These are phyloP conservation scores for Mangifera indica DNA, from an alignment of 345 rosid genomes.

Conservation along the genomic window DNA sequence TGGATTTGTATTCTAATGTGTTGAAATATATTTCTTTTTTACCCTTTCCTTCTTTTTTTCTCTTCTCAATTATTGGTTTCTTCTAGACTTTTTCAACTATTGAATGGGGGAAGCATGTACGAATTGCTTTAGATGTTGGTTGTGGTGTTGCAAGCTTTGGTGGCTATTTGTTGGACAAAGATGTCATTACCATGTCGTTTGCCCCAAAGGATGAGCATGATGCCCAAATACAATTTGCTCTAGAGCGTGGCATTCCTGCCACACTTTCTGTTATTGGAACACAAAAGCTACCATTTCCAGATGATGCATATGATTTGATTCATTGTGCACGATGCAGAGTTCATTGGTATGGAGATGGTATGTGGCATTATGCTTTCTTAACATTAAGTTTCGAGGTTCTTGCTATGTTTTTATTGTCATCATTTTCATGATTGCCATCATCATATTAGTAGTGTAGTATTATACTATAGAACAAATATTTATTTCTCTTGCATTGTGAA, in stretches of 20 bases:
- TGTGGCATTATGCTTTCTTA: neutral
- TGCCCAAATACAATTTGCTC: slow-evolving; percentile 96
- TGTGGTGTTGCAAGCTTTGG: slow-evolving; percentile 97
- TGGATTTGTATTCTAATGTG: neutral
- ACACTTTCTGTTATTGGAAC: slow-evolving; percentile 86
- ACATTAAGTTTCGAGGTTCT: slow-evolving; percentile 1
- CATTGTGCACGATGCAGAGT: slow-evolving; percentile 98
- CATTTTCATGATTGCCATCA: neutral
- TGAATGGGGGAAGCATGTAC: slow-evolving; percentile 65
- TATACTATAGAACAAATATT: neutral
- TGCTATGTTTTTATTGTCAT: slow-evolving; percentile 9
- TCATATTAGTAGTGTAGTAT: neutral
- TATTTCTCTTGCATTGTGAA: neutral
- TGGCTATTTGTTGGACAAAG: slow-evolving; percentile 69
- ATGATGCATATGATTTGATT: slow-evolving; percentile 69
- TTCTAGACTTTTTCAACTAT: slow-evolving; percentile 63
- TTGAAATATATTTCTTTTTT: neutral
- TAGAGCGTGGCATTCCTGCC: slow-evolving; percentile 95
- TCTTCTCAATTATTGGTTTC: neutral
- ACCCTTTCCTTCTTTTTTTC: neutral
- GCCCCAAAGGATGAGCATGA: slow-evolving; percentile 98
- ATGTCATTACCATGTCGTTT: slow-evolving; percentile 86
- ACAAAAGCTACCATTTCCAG: slow-evolving; percentile 65
- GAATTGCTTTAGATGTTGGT: slow-evolving; percentile 84
- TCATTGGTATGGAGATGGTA: slow-evolving; percentile 95